Evolutionary conservation across 2,329 filamentous ascomycete species (phyloP).

Genomic region (Exophiala sp.): DNA sequence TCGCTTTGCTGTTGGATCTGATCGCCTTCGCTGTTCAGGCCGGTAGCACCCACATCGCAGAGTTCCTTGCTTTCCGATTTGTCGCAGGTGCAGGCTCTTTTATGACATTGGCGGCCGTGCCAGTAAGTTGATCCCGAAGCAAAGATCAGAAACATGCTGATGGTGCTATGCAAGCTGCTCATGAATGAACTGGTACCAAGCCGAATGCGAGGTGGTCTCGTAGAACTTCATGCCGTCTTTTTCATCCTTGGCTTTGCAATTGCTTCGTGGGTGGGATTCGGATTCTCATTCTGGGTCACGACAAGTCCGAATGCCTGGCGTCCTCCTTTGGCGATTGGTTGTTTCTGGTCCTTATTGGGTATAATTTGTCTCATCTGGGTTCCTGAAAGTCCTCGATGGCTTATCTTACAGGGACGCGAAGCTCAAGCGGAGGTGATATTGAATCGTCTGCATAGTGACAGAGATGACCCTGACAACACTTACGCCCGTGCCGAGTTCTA

Average conservation of each 20-base stretch:
- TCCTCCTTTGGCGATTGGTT: constrained; percentile 18
- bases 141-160: no score
- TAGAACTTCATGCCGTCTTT: constrained; percentile 23
- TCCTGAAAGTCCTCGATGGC: constrained; percentile 26
- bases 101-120: constrained; percentile 25
- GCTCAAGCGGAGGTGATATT: constrained; percentile 22
- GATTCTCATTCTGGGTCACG: constrained; percentile 25
- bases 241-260: constrained; percentile 22
- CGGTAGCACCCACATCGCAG: constrained; percentile 17
- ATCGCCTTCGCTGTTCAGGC: constrained; percentile 16
- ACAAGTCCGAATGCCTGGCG: constrained; percentile 24
- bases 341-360: constrained; percentile 18
- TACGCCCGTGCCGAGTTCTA: constrained; percentile 22
- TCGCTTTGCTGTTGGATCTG: not conserved
- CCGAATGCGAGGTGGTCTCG: constrained; percentile 21
- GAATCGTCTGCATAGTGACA: constrained; percentile 14
- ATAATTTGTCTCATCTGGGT: constrained; percentile 21
- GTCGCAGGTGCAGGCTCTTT: constrained; percentile 23
- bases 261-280: constrained; percentile 24
- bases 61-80: constrained; percentile 25
- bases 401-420: constrained; percentile 24
- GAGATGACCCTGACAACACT: constrained; percentile 9
- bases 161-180: constrained; percentile 5
- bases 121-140: no score
- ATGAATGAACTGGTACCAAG: constrained; percentile 26